These are phyloP conservation scores for Penicillium freii DNA, from an alignment of 2,329 filamentous ascomycete species.

Conservation along the genomic window DNA sequence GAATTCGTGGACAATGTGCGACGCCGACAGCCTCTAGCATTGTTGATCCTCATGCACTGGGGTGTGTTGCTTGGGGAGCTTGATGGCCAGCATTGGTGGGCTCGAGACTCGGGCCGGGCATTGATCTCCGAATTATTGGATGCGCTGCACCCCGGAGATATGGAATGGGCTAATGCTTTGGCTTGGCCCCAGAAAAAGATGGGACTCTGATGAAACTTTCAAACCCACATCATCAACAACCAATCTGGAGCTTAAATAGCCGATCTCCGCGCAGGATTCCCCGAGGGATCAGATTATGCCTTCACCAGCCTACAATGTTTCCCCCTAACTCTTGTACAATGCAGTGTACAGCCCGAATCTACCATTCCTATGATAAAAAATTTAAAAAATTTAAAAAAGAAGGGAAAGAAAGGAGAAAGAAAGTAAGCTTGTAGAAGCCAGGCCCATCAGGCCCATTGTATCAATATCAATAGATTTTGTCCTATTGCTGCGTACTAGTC, in stretches of 20 bases:
- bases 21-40: constrained; percentile 30
- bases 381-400: too few species aligned
- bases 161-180: constrained; percentile 28
- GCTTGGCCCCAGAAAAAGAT: constrained; percentile 34
- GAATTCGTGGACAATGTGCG: constrained; percentile 33
- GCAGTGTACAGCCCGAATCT: too few species aligned
- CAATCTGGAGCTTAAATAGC: background rate
- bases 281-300: too few species aligned
- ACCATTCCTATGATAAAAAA: too few species aligned
- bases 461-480: too few species aligned
- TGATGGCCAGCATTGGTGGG: constrained; percentile 37
- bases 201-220: constrained; percentile 20
- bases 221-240: background rate
- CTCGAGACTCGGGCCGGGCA: constrained; percentile 32
- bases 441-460: too few species aligned
- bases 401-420: too few species aligned
- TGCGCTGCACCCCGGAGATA: constrained; percentile 20
- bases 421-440: too few species aligned
- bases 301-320: background rate
- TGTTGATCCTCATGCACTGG: constrained; percentile 40
- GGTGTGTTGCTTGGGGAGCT: constrained; percentile 34
- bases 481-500: too few species aligned
- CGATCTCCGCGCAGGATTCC: background rate
- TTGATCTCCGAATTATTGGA: constrained; percentile 30
- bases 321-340: too few species aligned